Percentiles rank a stretch among this genome's conserved stretches.
These are phyloP conservation scores for Solanum aculeatissimum DNA, from an alignment of 305 asterid species.

Conservation along the genomic window DNA sequence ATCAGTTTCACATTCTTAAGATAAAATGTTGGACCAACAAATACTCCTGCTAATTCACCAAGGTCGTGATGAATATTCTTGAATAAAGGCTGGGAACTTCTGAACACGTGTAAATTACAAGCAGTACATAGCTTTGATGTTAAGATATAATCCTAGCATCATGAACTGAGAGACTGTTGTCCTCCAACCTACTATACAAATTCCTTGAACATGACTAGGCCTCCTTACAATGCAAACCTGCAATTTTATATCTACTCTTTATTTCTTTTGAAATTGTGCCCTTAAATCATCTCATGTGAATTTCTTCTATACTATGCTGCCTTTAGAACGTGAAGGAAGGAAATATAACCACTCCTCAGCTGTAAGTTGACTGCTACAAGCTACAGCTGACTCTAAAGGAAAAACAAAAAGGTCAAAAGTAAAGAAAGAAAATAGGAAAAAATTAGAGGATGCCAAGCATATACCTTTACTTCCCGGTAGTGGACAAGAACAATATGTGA, in stretches of 20 bases:
- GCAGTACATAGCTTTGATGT: not conserved
- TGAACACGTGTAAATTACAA: not conserved
- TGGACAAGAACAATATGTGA: constrained; percentile 95
- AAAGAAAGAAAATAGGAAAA: not conserved
- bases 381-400: not conserved
- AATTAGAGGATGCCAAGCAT: not conserved
- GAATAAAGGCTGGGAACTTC: not conserved
- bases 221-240: not conserved
- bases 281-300: not conserved
- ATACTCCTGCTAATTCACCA: not conserved
- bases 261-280: not conserved
- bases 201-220: not conserved
- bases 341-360: not conserved
- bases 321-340: not conserved
- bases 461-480: constrained; percentile 93
- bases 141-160: not conserved
- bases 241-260: not conserved
- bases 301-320: not conserved
- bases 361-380: not conserved
- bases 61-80: not conserved
- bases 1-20: not conserved
- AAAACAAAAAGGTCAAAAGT: not conserved
- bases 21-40: not conserved
- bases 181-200: not conserved
- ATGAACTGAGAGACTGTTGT: not conserved